A percentile compares a stretch with the other conserved stretches of the same genome.
Conservation (phyloP, 371 early-diverging fungal genomes). For the Lichtheimia ramosa region DNA sequence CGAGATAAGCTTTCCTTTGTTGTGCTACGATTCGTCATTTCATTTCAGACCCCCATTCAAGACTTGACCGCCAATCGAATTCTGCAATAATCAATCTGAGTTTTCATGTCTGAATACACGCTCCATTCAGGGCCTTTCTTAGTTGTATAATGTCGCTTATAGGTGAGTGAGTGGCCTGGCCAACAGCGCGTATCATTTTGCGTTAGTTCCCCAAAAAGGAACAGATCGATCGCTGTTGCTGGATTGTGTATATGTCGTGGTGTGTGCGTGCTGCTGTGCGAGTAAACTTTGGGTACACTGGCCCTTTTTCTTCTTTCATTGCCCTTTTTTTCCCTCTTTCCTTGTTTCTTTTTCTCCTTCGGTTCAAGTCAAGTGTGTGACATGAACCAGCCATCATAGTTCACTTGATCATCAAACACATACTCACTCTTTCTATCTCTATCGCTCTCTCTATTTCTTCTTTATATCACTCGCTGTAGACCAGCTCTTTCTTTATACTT, state of each 20-base stretch:
- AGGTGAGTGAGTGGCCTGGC: no score
- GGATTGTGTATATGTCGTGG: background rate
- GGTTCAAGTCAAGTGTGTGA: constrained; percentile 3
- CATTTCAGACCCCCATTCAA: constrained; percentile 2
- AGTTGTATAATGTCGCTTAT: no score
- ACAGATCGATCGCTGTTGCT: constrained; percentile 13
- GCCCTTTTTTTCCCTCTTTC: constrained; percentile 8
- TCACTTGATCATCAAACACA: background rate
- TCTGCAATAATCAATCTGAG: background rate
- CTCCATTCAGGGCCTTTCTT: no score
- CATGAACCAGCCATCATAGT: constrained; percentile 5
- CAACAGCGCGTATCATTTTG: background rate
- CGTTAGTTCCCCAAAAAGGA: constrained; percentile 6
- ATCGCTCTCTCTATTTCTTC: constrained; percentile 1
- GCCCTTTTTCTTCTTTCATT: constrained; percentile 4
- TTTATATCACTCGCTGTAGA: constrained; percentile 7
- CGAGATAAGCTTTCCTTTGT: no score
- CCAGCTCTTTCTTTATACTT: constrained; percentile 7
- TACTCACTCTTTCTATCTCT: background rate
- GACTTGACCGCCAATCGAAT: background rate
- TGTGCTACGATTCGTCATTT: constrained; percentile 1
- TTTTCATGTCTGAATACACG: no score
- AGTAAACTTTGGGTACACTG: background rate
- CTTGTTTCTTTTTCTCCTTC: constrained; percentile 4
- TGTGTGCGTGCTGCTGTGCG: background rate